Percentiles rank a stretch among this genome's conserved stretches.
These are phyloP conservation scores for Gossypium lobatum DNA, from an alignment of 441 rosid genomes.

Conservation along the genomic window DNA sequence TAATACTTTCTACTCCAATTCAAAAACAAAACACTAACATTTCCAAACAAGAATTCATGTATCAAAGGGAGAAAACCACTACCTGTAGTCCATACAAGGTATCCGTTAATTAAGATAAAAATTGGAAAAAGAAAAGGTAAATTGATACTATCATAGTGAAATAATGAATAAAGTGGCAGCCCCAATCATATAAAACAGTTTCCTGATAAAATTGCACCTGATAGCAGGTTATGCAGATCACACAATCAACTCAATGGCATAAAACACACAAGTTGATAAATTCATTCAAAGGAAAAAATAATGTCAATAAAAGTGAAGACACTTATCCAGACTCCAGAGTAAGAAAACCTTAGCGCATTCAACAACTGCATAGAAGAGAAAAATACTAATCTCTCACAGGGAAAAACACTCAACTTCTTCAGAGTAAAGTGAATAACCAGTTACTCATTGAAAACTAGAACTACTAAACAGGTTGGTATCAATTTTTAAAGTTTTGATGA, in stretches of 20 bases:
- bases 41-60: conserved; percentile 1
- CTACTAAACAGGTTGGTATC: conserved; percentile 2
- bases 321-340: not conserved
- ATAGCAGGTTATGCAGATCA: not conserved
- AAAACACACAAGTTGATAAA: not conserved
- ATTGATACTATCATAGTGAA: not conserved
- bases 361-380: not conserved
- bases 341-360: not conserved
- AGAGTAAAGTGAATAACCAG: not conserved
- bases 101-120: not conserved
- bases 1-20: not conserved
- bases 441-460: not conserved
- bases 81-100: not conserved
- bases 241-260: not conserved
- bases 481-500: not conserved
- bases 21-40: conserved; percentile 3
- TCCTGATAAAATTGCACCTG: not conserved
- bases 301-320: not conserved
- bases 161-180: not conserved
- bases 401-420: not conserved
- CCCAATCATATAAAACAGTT: conserved; percentile 1
- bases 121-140: not conserved
- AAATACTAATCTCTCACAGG: not conserved
- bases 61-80: not conserved
- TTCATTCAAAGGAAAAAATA: conserved; percentile 4